Conservation (phyloP, 2,329 filamentous ascomycete genomes). For the Pyrenophora seminiperda region DNA sequence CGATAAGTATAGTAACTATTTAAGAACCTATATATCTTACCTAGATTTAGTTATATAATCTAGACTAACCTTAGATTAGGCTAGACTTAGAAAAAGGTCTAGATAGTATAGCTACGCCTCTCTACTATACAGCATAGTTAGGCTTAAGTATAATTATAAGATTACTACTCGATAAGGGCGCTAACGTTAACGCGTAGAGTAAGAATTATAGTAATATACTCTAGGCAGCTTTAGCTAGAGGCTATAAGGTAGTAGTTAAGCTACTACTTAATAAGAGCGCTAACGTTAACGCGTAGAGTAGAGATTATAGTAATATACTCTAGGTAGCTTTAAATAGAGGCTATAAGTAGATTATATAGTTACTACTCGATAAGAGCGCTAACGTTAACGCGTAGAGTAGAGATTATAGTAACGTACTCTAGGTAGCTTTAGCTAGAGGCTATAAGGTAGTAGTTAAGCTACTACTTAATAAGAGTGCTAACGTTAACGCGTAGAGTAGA, state of each 20-base stretch:
- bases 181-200: neutral
- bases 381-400: no score
- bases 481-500: no score
- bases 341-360: no score
- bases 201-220: neutral
- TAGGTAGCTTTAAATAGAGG: neutral
- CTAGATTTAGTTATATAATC: conserved; percentile 30
- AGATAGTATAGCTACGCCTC: conserved; percentile 14
- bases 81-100: conserved; percentile 9
- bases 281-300: neutral
- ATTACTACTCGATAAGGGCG: neutral
- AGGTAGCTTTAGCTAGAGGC: no score
- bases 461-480: no score
- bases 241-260: neutral
- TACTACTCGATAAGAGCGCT: no score
- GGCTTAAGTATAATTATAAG: conserved; percentile 23
- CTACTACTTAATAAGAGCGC: neutral
- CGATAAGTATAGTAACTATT: conserved; percentile 17
- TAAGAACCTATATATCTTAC: conserved; percentile 23
- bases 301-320: neutral
- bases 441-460: no score
- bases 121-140: conserved; percentile 29
- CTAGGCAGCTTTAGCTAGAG: neutral
- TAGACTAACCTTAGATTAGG: conserved; percentile 9
- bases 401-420: no score